Base-by-base conservation (phyloP, 2,329 filamentous ascomycete genomes). In the Colletotrichum navitas region DNA sequence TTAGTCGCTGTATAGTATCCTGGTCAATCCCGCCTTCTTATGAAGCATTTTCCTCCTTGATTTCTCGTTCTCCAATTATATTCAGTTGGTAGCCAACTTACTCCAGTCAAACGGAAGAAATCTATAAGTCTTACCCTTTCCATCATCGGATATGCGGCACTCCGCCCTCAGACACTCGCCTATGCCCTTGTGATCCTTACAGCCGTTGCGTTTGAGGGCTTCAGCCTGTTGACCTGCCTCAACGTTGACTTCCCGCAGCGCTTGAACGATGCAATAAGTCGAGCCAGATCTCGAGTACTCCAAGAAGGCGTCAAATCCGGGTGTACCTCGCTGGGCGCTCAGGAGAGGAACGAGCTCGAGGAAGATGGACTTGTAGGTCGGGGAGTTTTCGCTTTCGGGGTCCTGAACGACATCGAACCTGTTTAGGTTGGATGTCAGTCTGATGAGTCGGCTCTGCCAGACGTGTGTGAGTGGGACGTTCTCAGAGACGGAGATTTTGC, bases 311-410 rank as follows among this genome's bases (percentile, higher is more conserved):
- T 36, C 18, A 11, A 34, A n/a, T 5, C 29, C 34, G 52, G 18
- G 29, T 11, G 29, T 55, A 12, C 10, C 10, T 32, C 52, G 16
- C 18, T 34, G 29, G 29, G 29, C n/a, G 11, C 52, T 36, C 29
- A 34, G 29, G 3, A 36, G 10, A 10, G 52, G 29, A 34, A 34
- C 52, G 29, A 55, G 10, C 52, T 55, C 18, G 29, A 36, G 29
- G 52, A 55, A 54, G 26, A 54, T 54, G 51, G 26, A 21, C 51
- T 54, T 29, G 26, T 54, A 54, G 4, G 51, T 32, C 51, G 51
- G 51, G 18, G 51, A 54, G 26, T 34, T 18, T 16, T 54, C 29
- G 51, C 10, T 32, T 29, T n/a, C 29, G 5, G 12, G 8, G 51
- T 54, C 16, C 29, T 32, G 51, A 21, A 54, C 51, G 26, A 54